Evolutionary conservation across 176 grass and related monocot genomes (phyloP), one percentile per base, ranked within the genome.

Genomic region (Zoysia pacifica): DNA sequence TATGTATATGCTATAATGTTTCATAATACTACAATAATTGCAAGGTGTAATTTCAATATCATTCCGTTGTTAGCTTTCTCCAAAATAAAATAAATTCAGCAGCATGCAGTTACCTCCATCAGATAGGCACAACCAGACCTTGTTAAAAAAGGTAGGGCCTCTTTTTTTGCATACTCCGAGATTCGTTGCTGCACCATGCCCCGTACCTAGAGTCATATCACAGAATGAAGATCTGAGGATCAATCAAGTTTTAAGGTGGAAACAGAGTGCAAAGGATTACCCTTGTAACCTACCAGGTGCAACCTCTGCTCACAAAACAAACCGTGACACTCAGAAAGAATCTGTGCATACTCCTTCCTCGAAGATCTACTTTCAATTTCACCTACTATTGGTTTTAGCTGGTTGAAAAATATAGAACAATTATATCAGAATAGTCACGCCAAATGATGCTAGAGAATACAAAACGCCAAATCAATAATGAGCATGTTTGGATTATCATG

Each of bases 281-380:
- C 61, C 67, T 80, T 64, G 58, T 20, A 79, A 87, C 89, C 66
- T 89, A 94, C 89, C 84, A 91, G 85, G 86, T 94, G 77, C 65
- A 98, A 53, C 87, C 95, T 94, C 86, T 98, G 95, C 77, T 98
- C 95, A 71, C 92, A 98, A 73, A 94, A 98, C 81, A 98, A 90
- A 77, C 73, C 93, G 64, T 93, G 95, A 70, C 95, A 94, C 83
- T 98, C 95, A 55, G 88, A 90, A 89, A 98, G 92, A 93, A 98
- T 82, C 67, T 93, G 92, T 0, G 46, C 62, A 58, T 93, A 98
- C 74, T 98, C 92, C 89, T 94, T 98, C 74, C 88, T 94, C 72
- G 91, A 85, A 67, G 95, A 91, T 89, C 90, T 92, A 55, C 88
- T 85, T 85, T 98, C 95, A 83, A 98, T 91, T 78, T 98, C 95